These are phyloP conservation scores for Amphibolis antarctica DNA, from an alignment of 106 monocot genomes.

Conservation along the genomic window DNA sequence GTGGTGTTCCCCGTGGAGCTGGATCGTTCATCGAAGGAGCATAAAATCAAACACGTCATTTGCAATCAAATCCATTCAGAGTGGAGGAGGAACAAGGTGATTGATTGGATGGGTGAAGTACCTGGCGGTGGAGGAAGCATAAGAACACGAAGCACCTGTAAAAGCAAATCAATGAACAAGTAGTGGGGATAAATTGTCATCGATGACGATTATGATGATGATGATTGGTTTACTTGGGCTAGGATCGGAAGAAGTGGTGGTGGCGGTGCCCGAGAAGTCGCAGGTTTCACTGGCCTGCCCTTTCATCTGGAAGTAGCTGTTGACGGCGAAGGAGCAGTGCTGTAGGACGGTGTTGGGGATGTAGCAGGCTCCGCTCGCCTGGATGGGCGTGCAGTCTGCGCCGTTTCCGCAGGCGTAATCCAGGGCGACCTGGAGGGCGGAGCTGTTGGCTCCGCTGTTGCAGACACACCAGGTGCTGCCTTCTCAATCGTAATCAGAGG, in stretches of 20 bases:
- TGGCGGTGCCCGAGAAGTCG: constrained; percentile 4
- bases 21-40: too few species aligned
- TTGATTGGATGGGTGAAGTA: too few species aligned
- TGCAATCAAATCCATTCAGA: too few species aligned
- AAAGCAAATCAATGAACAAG: too few species aligned
- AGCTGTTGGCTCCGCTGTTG: constrained; percentile 17
- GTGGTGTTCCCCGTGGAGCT: too few species aligned
- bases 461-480: constrained; percentile 60
- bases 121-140: too few species aligned
- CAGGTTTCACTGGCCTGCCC: constrained; percentile 24
- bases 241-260: neutral
- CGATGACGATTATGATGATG: too few species aligned
- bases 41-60: too few species aligned
- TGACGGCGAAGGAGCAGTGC: constrained; percentile 63
- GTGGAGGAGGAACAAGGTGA: too few species aligned
- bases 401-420: constrained; percentile 66
- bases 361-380: constrained; percentile 38
- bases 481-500: neutral
- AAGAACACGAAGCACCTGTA: too few species aligned
- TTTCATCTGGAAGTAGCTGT: constrained; percentile 61
- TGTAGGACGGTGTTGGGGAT: constrained; percentile 34
- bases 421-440: constrained; percentile 35
- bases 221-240: neutral
- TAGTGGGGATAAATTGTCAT: too few species aligned
- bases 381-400: constrained; percentile 40